Evolutionary conservation across 768 basidiomycete species (phyloP).

Genomic region (Kwoniella europaea): DNA sequence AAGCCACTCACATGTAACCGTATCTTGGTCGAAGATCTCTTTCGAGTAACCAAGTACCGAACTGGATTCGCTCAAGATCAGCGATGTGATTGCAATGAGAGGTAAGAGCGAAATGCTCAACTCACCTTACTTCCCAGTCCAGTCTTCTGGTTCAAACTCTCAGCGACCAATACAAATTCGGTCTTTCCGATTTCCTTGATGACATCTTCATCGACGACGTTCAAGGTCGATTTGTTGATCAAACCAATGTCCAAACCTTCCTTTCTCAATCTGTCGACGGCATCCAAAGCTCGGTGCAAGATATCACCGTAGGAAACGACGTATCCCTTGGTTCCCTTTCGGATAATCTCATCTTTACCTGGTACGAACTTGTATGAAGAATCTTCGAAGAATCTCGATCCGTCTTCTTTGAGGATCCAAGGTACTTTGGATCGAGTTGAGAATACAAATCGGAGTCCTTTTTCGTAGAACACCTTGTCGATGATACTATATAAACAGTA

Average conservation of each 20-base stretch:
- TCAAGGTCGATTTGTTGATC: conserved; percentile 83
- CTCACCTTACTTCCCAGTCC: conserved; percentile 59
- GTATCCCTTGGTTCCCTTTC: conserved; percentile 77
- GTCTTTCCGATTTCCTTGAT: conserved; percentile 72
- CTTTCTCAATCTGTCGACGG: conserved; percentile 73
- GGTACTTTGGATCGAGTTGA: conserved; percentile 89
- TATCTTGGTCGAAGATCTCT: conserved; percentile 79
- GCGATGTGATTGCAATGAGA: background rate
- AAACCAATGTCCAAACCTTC: conserved; percentile 79
- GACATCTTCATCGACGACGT: conserved; percentile 80
- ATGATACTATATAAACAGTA: conserved; percentile 55
- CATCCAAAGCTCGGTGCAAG: conserved; percentile 82
- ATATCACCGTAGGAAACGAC: conserved; percentile 86
- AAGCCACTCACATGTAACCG: conserved; percentile 66
- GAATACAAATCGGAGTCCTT: conserved; percentile 82
- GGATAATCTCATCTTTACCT: conserved; percentile 81
- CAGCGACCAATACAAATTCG: conserved; percentile 81
- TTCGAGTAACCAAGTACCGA: conserved; percentile 84
- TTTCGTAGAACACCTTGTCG: conserved; percentile 78
- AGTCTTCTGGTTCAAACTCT: conserved; percentile 86
- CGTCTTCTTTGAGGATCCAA: conserved; percentile 78
- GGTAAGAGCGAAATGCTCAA: background rate
- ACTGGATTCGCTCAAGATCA: conserved; percentile 56
- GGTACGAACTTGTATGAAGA: conserved; percentile 75
- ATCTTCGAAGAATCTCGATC: conserved; percentile 68